phyloP scores from a whole-genome alignment of 441 rosid genomes.

The Kokia cookei region DNA sequence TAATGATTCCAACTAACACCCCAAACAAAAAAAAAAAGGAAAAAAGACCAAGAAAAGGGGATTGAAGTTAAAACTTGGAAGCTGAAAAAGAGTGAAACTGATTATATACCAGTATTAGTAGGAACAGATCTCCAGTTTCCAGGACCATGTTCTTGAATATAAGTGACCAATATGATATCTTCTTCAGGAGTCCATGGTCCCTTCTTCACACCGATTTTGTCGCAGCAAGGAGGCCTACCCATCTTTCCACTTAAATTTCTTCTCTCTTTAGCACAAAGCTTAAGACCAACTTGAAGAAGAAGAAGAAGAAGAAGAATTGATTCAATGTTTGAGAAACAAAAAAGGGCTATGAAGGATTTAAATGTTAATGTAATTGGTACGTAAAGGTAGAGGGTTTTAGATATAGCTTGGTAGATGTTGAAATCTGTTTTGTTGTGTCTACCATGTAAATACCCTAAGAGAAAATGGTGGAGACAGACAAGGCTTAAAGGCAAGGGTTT shows the following conservation, averaged over 20 bases:
- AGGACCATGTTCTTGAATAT: slow-evolving; percentile 70
- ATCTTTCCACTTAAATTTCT: slow-evolving; percentile 12
- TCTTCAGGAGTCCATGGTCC: slow-evolving; percentile 82
- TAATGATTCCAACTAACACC: slow-evolving; percentile 39
- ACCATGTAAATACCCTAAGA: not conserved
- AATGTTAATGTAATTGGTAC: not conserved
- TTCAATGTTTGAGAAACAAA: not conserved
- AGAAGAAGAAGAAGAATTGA: not conserved
- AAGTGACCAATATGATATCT: slow-evolving; percentile 63
- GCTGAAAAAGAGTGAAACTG: not conserved
- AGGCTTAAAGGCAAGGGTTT: slow-evolving; percentile 18
- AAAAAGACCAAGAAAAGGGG: not conserved
- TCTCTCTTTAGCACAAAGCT: not conserved
- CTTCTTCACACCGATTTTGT: slow-evolving; percentile 62
- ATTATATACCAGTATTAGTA: slow-evolving; percentile 42
- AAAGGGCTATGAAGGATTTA: not conserved
- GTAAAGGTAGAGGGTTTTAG: not conserved
- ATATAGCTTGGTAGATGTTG: not conserved
- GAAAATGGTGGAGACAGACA: slow-evolving; percentile 28
- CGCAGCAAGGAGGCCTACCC: slow-evolving; percentile 77
- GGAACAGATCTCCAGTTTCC: slow-evolving; percentile 76
- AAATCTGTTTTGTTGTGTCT: not conserved
- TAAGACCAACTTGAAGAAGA: not conserved
- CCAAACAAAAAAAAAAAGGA: too few species aligned
- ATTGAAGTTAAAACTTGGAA: not conserved